phyloP scores from a whole-genome alignment of 164 flowering plant species.

The Chimonanthus praecox region DNA sequence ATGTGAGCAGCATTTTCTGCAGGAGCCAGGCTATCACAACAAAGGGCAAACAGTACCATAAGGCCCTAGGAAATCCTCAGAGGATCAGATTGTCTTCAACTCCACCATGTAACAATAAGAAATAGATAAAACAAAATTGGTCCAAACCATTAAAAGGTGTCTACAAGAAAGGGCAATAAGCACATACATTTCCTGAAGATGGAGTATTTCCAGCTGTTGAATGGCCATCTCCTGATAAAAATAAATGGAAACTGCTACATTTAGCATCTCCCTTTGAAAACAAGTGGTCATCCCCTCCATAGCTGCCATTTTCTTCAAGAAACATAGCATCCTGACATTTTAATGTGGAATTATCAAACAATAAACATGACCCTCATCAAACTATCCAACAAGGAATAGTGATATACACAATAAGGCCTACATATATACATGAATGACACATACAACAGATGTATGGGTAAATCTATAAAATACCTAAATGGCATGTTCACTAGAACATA shows the following conservation, averaged over 20 bases:
- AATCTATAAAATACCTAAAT: no score
- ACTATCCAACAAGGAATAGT: background rate
- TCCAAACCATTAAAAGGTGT: background rate
- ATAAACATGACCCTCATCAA: background rate
- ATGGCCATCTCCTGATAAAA: constrained; percentile 53
- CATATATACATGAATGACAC: background rate
- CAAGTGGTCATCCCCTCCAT: constrained; percentile 16
- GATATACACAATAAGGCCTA: background rate
- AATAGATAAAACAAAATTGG: no score
- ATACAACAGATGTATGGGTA: no score
- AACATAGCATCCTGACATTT: constrained; percentile 15
- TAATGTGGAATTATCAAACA: constrained; percentile 3
- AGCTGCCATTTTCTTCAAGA: constrained; percentile 13
- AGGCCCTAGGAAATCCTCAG: no score
- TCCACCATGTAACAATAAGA: no score
- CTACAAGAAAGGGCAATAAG: background rate
- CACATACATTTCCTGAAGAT: constrained; percentile 44
- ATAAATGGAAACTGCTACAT: constrained; percentile 37
- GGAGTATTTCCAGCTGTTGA: constrained; percentile 27
- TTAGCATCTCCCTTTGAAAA: constrained; percentile 24
- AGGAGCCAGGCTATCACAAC: no score
- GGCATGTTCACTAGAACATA: no score
- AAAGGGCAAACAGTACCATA: no score
- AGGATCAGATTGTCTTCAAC: background rate
- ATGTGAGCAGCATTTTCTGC: no score